Evolutionary conservation across 2,329 filamentous ascomycete species (phyloP).

Genomic region (Geosmithia putterillii): DNA sequence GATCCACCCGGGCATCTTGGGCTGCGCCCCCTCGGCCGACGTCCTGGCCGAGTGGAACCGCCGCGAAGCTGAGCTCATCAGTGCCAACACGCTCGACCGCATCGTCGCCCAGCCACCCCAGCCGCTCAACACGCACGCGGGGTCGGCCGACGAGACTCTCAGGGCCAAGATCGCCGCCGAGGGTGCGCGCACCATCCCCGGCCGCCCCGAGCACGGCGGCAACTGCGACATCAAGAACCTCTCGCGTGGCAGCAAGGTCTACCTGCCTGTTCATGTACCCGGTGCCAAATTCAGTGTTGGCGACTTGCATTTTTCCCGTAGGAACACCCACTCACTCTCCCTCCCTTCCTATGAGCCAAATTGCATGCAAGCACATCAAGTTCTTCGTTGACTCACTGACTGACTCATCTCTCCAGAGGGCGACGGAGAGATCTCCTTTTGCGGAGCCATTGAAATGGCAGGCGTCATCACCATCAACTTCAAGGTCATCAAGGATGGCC

Average conservation of each 20-base stretch:
- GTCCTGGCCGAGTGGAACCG: conserved; percentile 73
- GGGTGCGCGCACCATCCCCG: conserved; percentile 75
- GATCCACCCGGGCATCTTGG: conserved; percentile 85
- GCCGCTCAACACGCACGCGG: conserved; percentile 60
- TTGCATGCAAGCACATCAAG: no score
- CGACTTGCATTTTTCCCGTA: conserved; percentile 68
- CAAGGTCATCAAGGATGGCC: conserved; percentile 56
- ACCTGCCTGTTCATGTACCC: conserved; percentile 73
- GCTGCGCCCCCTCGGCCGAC: conserved; percentile 71
- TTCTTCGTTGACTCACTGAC: neutral
- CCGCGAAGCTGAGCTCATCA: conserved; percentile 69
- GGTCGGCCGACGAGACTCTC: conserved; percentile 43
- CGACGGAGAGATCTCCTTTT: conserved; percentile 84
- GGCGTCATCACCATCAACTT: conserved; percentile 86
- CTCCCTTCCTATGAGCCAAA: no score
- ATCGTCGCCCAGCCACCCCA: conserved; percentile 70
- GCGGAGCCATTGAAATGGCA: conserved; percentile 88
- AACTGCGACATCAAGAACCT: conserved; percentile 91
- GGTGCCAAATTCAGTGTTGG: conserved; percentile 88
- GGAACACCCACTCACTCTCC: neutral
- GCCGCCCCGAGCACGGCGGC: conserved; percentile 75
- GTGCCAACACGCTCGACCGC: conserved; percentile 44
- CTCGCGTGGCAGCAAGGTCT: conserved; percentile 67
- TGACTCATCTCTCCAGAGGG: conserved; percentile 39
- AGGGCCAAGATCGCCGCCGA: conserved; percentile 60